phyloP scores from a whole-genome alignment of 2,329 filamentous ascomycete genomes.

The Cordyceps javanica region DNA sequence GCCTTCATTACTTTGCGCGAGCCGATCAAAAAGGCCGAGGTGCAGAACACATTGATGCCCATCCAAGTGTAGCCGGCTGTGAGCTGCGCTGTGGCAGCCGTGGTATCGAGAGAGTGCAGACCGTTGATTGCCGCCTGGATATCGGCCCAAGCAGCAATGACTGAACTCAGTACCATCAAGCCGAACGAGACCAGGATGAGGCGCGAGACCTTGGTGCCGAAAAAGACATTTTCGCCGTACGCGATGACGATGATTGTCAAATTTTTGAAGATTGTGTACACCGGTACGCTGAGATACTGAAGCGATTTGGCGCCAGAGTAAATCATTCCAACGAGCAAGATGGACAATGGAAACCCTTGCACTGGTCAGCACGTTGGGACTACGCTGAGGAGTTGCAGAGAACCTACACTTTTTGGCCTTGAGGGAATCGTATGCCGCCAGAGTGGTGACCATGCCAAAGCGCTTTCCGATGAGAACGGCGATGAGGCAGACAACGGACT shows the following conservation, averaged over 20 bases:
- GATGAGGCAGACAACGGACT: constrained; percentile 85
- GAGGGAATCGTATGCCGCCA: constrained; percentile 73
- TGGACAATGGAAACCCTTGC: constrained; percentile 91
- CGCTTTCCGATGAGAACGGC: constrained; percentile 81
- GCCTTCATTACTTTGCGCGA: constrained; percentile 99
- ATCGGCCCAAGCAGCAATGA: constrained; percentile 96
- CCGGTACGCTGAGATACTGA: constrained; percentile 92
- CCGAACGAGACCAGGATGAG: constrained; percentile 90
- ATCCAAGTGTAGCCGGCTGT: constrained; percentile 98
- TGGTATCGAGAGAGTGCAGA: constrained; percentile 51
- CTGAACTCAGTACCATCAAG: constrained; percentile 89
- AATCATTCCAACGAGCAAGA: constrained; percentile 97
- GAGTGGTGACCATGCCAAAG: constrained; percentile 72
- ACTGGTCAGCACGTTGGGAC: constrained; percentile 16
- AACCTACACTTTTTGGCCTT: constrained; percentile 86
- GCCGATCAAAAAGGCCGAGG: constrained; percentile 77
- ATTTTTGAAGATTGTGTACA: constrained; percentile 99
- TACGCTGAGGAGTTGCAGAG: neutral
- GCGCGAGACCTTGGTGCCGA: constrained; percentile 83
- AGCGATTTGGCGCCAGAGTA: constrained; percentile 95
- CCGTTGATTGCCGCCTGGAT: constrained; percentile 76
- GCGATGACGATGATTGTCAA: constrained; percentile 97
- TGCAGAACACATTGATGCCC: constrained; percentile 93
- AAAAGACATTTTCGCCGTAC: constrained; percentile 97
- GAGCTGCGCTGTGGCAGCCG: constrained; percentile 75